Base-by-base conservation (phyloP, 1,284 basidiomycete genomes). In the Puccinia brachypodii region DNA sequence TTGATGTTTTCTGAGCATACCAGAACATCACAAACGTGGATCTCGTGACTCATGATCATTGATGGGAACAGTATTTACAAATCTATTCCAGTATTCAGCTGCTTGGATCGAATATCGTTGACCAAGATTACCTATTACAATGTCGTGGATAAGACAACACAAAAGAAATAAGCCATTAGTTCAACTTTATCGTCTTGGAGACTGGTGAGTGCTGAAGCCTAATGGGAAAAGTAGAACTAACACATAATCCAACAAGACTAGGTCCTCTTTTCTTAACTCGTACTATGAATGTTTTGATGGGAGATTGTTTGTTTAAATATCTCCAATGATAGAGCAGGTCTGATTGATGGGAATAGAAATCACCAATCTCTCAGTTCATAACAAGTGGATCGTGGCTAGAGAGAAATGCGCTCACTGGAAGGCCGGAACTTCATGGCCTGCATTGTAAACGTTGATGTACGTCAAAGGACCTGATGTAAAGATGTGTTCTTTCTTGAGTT, bases 351-450 rank as follows among this genome's bases (percentile, higher is more conserved):
- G 3, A 72, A 13, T 47, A 16, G 28, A n/a, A 72, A 50, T 19
- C 25, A 72, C 28, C 22, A 53, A 72, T 3, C 14, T 44, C 25
- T 77, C 25, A 66, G 44, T 38, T 76, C 19, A 31, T 2, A 33
- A 9, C 9, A 42, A 47, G 1, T 28, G n/a, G 13, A 62, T 47
- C 13, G 0, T 31, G 19, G 0, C 13, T 31, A 62, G 40, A 36
- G n/a, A 44, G n/a, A 13, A n/a, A 13, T 44, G 50, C 16, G 73
- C 80, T 58, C 31, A 81, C 80, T 75, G 62, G 50, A 75, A 81
- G 14, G 80, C 60, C 47, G 80, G 42, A 3, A 81, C 80, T 56
- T 69, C 62, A 38, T 81, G 80, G 36, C 80, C 80, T 28, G 80
- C 80, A 56, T 66, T 60, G 64, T 66, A 81, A 2, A 81, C 73